Percentiles rank a stretch among this genome's conserved stretches.
Evolutionary conservation across 1,284 basidiomycete genomes (phyloP).

Genomic region (Boletus sp.): DNA sequence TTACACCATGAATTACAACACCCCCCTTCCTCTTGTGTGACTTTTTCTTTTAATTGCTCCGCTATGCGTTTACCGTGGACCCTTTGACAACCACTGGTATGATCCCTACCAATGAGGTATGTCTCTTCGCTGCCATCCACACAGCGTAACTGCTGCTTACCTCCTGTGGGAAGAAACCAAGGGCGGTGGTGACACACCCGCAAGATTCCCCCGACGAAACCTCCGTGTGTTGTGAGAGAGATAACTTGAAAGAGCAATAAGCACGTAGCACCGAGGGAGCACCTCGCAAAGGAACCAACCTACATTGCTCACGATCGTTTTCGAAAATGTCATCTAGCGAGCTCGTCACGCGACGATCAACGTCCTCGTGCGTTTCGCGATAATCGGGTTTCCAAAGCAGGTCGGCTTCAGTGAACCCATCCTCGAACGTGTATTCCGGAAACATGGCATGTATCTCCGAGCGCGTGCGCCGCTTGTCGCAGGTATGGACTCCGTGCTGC

Average conservation of each 20-base stretch:
- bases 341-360: constrained; percentile 9
- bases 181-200: constrained; percentile 44
- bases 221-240: constrained; percentile 64
- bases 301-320: constrained; percentile 9
- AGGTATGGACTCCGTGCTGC: constrained; percentile 11
- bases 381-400: constrained; percentile 33
- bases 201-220: constrained; percentile 58
- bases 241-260: constrained; percentile 46
- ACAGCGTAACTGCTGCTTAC: constrained; percentile 36
- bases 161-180: constrained; percentile 60
- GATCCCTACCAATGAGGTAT: constrained; percentile 5
- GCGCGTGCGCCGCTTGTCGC: constrained; percentile 15
- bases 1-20: background rate
- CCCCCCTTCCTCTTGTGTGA: background rate
- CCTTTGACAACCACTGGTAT: constrained; percentile 15
- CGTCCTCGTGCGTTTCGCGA: constrained; percentile 14
- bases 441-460: constrained; percentile 54
- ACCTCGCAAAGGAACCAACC: background rate
- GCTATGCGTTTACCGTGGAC: background rate
- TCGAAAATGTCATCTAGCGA: constrained; percentile 12
- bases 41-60: background rate
- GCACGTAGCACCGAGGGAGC: background rate
- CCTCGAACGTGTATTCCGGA: constrained; percentile 65
- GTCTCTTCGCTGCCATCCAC: constrained; percentile 17
- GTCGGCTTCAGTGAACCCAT: constrained; percentile 60